phyloP scores from a whole-genome alignment of 83 land plant species.

The Diphasiastrum complanatum region DNA sequence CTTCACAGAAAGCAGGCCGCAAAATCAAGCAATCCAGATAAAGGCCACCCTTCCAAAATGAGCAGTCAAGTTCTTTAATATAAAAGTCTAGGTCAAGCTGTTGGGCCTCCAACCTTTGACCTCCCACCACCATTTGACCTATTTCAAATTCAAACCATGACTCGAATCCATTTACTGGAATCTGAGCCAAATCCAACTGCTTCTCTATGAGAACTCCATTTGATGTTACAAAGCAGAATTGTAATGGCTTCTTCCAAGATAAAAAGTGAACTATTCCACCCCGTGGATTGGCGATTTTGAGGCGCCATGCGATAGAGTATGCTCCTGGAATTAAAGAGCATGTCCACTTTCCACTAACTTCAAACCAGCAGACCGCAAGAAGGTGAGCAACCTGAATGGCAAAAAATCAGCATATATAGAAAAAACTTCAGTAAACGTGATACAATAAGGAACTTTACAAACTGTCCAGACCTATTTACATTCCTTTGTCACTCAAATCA shows the following conservation, averaged over 20 bases:
- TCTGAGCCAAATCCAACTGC: conserved; percentile 18
- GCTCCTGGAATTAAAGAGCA: conserved; percentile 29
- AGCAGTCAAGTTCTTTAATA: conserved; percentile 25
- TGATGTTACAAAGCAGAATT: conserved; percentile 5
- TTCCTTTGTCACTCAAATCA: too few species aligned
- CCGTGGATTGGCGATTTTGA: conserved; percentile 33
- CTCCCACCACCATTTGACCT: conserved; percentile 19
- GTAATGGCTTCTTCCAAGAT: conserved; percentile 25
- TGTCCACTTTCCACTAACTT: conserved; percentile 30
- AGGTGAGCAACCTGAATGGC: conserved; percentile 28
- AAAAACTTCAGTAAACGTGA: background rate
- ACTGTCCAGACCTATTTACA: too few species aligned
- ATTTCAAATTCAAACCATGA: conserved; percentile 39
- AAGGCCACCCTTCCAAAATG: conserved; percentile 37
- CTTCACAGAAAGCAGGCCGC: conserved; percentile 19
- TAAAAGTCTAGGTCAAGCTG: conserved; percentile 18
- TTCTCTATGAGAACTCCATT: conserved; percentile 21
- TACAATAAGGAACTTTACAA: too few species aligned
- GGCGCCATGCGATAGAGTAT: conserved; percentile 32
- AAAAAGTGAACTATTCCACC: conserved; percentile 27
- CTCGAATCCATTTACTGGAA: conserved; percentile 26
- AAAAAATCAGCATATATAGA: background rate
- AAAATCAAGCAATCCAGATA: conserved; percentile 28
- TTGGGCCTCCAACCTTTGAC: conserved; percentile 11
- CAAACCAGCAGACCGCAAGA: conserved; percentile 35